Percentiles rank a stretch among this genome's conserved stretches.
Evolutionary conservation across 2,329 filamentous ascomycete genomes (phyloP).

Genomic region (Aspergillus aculeatinus): DNA sequence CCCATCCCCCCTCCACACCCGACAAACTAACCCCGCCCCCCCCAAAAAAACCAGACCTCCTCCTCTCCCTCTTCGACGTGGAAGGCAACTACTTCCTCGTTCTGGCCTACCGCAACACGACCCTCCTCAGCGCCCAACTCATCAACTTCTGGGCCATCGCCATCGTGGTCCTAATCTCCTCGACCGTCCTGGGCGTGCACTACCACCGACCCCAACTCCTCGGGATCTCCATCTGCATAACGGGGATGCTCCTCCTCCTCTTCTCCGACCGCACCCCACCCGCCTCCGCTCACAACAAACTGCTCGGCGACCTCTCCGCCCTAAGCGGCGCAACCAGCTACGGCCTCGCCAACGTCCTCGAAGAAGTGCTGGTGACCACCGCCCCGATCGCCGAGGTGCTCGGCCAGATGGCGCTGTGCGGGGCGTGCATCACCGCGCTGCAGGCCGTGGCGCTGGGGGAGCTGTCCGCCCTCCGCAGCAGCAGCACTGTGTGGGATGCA

Average conservation of each 20-base stretch:
- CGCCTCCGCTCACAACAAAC: conserved; percentile 70
- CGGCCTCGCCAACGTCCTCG: conserved; percentile 84
- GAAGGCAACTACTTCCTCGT: conserved; percentile 98
- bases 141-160: conserved; percentile 99
- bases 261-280: conserved; percentile 82
- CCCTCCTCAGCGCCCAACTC: conserved; percentile 86
- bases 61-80: conserved; percentile 90
- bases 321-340: conserved; percentile 87
- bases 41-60: conserved; percentile 60
- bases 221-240: conserved; percentile 87
- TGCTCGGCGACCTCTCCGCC: conserved; percentile 77
- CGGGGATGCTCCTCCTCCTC: conserved; percentile 83
- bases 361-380: conserved; percentile 90
- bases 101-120: conserved; percentile 88
- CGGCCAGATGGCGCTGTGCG: conserved; percentile 85
- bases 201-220: conserved; percentile 83
- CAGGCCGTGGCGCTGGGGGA: conserved; percentile 93
- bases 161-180: conserved; percentile 81
- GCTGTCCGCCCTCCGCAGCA: conserved; percentile 58
- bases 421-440: conserved; percentile 84
- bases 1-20: neutral
- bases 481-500: conserved; percentile 62
- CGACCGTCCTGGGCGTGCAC: conserved; percentile 77
- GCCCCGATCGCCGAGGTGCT: conserved; percentile 90
- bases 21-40: neutral